Conservation (phyloP, 345 rosid species). For the Citropsis articulata region DNA sequence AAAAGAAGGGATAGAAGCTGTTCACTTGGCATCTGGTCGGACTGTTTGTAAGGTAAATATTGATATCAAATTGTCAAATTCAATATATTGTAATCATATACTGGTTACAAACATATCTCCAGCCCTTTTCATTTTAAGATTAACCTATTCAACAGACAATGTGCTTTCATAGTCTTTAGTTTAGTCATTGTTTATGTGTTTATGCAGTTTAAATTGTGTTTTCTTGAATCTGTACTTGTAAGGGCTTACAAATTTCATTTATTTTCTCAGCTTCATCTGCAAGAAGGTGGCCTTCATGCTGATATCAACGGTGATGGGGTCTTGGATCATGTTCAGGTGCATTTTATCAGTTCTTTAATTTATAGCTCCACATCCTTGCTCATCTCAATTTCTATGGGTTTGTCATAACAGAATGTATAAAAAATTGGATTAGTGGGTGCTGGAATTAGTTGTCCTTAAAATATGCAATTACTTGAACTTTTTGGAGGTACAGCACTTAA, state of each 20-base stretch:
- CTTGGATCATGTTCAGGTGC: constrained; percentile 98
- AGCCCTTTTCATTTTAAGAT: neutral
- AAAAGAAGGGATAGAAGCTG: constrained; percentile 95
- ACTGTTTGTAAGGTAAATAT: constrained; percentile 82
- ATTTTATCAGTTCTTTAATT: neutral
- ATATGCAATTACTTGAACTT: neutral
- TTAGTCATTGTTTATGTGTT: neutral
- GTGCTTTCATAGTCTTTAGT: neutral
- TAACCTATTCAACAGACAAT: neutral
- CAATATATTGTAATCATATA: neutral
- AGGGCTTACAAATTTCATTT: constrained; percentile 16
- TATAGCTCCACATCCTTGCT: neutral
- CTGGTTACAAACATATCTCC: neutral
- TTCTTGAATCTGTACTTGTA: neutral
- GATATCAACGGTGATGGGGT: constrained; percentile 99
- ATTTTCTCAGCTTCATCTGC: constrained; percentile 79
- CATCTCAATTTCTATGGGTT: neutral
- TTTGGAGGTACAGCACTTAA: neutral
- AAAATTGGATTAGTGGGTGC: neutral
- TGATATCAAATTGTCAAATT: constrained; percentile 3
- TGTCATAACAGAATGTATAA: neutral
- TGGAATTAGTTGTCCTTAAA: neutral
- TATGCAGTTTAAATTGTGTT: neutral
- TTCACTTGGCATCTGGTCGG: constrained; percentile 94
- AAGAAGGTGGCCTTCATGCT: constrained; percentile 99